Evolutionary conservation across 2,329 filamentous ascomycete species (phyloP), one percentile per base, ranked within the genome.

Genomic region (Metarhizium guizhouense): DNA sequence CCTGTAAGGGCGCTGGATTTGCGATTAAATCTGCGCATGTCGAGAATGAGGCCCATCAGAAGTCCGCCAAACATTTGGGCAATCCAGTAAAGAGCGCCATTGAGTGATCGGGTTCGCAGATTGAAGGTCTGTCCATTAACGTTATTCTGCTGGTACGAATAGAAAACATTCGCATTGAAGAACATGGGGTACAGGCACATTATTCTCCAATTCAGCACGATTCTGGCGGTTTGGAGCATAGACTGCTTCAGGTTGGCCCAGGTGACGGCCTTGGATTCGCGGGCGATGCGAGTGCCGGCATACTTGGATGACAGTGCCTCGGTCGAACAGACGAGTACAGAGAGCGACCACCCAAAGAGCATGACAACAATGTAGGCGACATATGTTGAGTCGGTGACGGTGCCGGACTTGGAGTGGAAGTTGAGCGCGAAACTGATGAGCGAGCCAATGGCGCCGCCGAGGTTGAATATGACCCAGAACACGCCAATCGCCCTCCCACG

Each of bases 101-200:
- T 80, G 54, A 81, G 74, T 3, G 78, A 76, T 13, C 78, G 77
- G 3, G 76, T 76, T 55, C 79, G 76, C 53, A 79, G 75, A 62
- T 79, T 76, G 68, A 81, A 82, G 36, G 74, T 76, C 59, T 72
- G 68, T 18, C 75, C 76, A 65, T 82, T 82, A 65, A 81, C 76
- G 56, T 73, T 68, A 64, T 80, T 80, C 58, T 79, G 77, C 62
- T 81, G 78, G 62, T 81, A 81, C 45, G 75, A 77, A 66, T 81
- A 81, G 63, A 80, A 80, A 53, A 77, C 70, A 61, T 81, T 80
- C 59, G 78, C 76, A 29, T 70, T 75, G 68, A 79, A 80, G 69
- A 80, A 81, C 54, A 81, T 68, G 3, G 78, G 78, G 32, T 80
- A 65, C 66, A 79, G 72, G 59, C 70, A 75, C 6, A 74, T 60